Evolutionary conservation across 495 filamentous ascomycete species (phyloP).

Genomic region (Cenococcum geophilum): DNA sequence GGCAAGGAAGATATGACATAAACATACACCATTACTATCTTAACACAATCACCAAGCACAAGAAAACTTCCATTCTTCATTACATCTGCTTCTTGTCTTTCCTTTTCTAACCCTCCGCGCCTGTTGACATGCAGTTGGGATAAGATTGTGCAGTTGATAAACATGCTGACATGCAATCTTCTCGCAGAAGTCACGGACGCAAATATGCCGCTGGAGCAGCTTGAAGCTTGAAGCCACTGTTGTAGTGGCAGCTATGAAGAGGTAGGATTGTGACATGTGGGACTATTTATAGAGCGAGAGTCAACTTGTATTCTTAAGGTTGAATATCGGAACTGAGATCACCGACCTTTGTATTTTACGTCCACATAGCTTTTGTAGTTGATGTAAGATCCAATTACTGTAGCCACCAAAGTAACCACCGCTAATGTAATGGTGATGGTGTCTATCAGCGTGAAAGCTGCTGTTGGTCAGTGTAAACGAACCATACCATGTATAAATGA

Average conservation of each 20-base stretch:
- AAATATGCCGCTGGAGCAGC: neutral
- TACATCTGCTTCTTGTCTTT: too few relatives aligned
- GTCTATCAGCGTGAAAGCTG: neutral
- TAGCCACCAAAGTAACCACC: neutral
- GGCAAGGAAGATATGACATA: too few relatives aligned
- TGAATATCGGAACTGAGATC: neutral
- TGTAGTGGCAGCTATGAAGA: neutral
- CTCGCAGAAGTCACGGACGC: neutral
- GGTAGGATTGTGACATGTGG: neutral
- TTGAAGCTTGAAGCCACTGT: neutral
- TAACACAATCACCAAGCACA: too few relatives aligned
- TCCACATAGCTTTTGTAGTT: neutral
- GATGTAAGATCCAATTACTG: neutral
- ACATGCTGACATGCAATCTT: neutral
- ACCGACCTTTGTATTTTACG: neutral
- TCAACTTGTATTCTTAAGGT: neutral
- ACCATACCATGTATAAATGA: neutral
- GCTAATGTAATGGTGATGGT: neutral
- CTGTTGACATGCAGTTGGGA: too few relatives aligned
- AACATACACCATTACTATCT: too few relatives aligned
- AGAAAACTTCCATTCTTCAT: too few relatives aligned
- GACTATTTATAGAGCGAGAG: neutral
- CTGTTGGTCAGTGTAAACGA: neutral
- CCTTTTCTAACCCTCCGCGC: too few relatives aligned
- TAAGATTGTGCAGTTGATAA: too few relatives aligned